A percentile compares a stretch with the other conserved stretches of the same genome.
Evolutionary conservation across 75 land plant species (phyloP).

Genomic region (Pinus albicaulis): DNA sequence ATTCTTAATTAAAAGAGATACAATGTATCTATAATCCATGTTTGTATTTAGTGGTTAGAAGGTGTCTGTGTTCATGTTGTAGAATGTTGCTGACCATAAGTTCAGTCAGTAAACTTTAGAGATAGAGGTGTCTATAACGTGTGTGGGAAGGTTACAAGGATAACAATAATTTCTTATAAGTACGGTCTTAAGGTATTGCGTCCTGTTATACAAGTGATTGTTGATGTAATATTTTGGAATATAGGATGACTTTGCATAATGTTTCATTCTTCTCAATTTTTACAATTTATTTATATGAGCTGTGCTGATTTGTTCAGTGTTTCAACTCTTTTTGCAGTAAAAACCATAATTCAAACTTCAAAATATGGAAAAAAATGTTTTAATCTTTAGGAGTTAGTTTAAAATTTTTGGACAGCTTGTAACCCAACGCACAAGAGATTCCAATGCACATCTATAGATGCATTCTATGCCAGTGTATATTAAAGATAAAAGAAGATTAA

Average conservation of each 20-base stretch:
- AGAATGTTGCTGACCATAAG: not conserved
- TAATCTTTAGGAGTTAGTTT: not conserved
- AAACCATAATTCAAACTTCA: no score
- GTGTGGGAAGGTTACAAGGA: constrained; percentile 3
- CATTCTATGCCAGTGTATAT: no score
- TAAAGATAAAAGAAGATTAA: no score
- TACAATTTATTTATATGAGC: no score
- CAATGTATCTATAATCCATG: not conserved
- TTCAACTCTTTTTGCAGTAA: not conserved
- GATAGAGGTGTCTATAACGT: not conserved
- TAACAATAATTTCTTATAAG: not conserved
- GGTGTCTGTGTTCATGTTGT: not conserved
- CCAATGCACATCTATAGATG: no score
- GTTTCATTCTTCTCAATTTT: no score
- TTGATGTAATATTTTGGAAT: not conserved
- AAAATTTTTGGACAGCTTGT: no score
- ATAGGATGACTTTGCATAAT: not conserved
- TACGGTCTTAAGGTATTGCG: not conserved
- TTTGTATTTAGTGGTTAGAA: not conserved
- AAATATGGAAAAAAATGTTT: no score
- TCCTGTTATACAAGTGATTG: not conserved
- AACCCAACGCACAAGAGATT: no score
- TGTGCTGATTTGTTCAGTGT: no score
- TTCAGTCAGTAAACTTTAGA: not conserved
- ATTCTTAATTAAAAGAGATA: not conserved